Evolutionary conservation across 345 rosid species (phyloP), one percentile per base, ranked within the genome.

Genomic region (Brassica rapa): DNA sequence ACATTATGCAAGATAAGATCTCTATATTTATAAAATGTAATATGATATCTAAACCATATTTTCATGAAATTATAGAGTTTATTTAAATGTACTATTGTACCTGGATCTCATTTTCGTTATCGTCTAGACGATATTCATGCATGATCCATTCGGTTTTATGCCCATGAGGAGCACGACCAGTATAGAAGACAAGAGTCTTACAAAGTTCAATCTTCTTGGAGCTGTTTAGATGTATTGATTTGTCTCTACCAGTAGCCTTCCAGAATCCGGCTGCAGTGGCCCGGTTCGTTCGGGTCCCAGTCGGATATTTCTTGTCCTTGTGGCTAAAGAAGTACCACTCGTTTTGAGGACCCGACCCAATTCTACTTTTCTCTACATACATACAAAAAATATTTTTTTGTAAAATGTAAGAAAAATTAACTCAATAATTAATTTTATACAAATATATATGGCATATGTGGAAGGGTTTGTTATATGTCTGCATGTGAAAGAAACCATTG

Each of bases 181-280:
- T 93, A 84, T 95, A 95, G 85, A 95, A 95, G 73, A 95, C 99
- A 1, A 95, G 94, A 70, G 99, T 95, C 86, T 95, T 95, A 69
- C 99, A 87, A 97, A 93, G 91, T 53, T 98, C 99, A 55, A 95
- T 93, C 87, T 89, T 90, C 79, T 83, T 88, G 46, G 93, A 85
- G 83, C 77, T 87, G 83, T 77, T 84, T 62, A 87, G 88, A 79
- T 91, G 94, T 80, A 95, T 90, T 70, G 93, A 86, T 85, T 95
- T 95, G 86, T 95, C 99, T 83, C 99, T 90, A 66, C 99, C 99
- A 0, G 99, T 95, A n/a, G 99, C 99, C 72, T 95, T 95, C 99
- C 99, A 95, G 61, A 95, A 95, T 1, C 99, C 99, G 6, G 98
- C 99, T 14, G 90, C 85, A 16, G 99, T 95, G 78, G 99, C 99